Evolutionary conservation across 1,139 yeast genomes (phyloP).

Genomic region (Suhomyces atakaporum): DNA sequence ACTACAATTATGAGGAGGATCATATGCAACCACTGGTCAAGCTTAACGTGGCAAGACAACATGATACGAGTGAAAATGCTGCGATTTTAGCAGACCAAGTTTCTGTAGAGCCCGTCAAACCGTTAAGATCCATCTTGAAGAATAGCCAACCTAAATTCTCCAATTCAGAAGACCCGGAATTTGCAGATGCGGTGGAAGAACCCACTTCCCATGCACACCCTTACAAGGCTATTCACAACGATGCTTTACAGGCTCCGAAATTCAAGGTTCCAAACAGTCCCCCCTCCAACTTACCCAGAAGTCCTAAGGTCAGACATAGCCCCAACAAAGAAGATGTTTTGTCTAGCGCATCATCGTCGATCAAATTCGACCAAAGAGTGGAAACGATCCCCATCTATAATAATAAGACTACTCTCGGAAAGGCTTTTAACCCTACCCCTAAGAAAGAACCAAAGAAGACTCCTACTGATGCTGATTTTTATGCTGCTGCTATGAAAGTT

Average conservation of each 20-base stretch:
- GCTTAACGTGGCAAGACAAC: constrained; percentile 5
- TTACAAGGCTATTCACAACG: constrained; percentile 12
- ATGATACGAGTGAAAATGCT: constrained; percentile 9
- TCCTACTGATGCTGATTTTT: constrained; percentile 21
- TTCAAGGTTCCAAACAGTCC: constrained; percentile 10
- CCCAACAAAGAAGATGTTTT: constrained; percentile 2
- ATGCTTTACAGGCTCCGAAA: constrained; percentile 5
- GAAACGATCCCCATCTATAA: constrained; percentile 39
- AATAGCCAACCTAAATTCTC: constrained; percentile 21
- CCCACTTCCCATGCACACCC: constrained; percentile 12
- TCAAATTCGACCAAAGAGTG: constrained; percentile 42
- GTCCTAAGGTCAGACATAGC: constrained; percentile 1
- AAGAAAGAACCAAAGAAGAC: constrained; percentile 10
- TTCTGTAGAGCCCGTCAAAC: constrained; percentile 15
- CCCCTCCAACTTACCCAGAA: constrained; percentile 3
- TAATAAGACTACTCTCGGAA: constrained; percentile 4
- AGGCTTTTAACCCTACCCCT: constrained; percentile 6
- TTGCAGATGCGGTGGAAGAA: constrained; percentile 13
- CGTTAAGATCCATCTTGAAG: constrained; percentile 41
- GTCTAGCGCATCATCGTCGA: constrained; percentile 29
- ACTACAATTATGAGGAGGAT: constrained; percentile 42
- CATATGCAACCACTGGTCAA: constrained; percentile 7
- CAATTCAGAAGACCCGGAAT: constrained; percentile 15
- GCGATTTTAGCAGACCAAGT: constrained; percentile 7
- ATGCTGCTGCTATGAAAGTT: constrained; percentile 43